A percentile compares a stretch with the other conserved stretches of the same genome.
Conservation (phyloP, 805 yeast genomes). For the Candida maris region DNA sequence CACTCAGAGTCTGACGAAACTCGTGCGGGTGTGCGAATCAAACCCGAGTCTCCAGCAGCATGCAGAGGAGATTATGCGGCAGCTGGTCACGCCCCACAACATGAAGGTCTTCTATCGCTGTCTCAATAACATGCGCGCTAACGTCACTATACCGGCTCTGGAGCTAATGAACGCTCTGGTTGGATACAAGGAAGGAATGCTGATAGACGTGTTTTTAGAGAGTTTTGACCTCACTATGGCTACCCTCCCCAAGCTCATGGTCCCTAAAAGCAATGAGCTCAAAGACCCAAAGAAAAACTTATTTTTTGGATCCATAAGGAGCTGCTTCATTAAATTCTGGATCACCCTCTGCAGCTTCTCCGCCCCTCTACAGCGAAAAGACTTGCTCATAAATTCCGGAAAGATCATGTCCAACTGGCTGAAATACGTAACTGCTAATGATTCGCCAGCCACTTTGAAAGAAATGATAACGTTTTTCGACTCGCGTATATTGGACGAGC, state of each 20-base stretch:
- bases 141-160: constrained; percentile 59
- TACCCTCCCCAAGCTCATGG: constrained; percentile 56
- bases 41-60: constrained; percentile 17
- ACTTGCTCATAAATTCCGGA: constrained; percentile 51
- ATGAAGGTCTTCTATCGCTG: constrained; percentile 66
- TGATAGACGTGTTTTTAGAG: constrained; percentile 56
- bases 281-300: constrained; percentile 35
- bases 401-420: constrained; percentile 65
- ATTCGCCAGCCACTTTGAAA: constrained; percentile 41
- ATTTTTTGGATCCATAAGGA: constrained; percentile 48
- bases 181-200: constrained; percentile 43
- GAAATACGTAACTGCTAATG: constrained; percentile 55
- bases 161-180: constrained; percentile 52
- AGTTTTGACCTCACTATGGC: constrained; percentile 65
- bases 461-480: constrained; percentile 47
- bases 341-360: constrained; percentile 46
- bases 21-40: constrained; percentile 27
- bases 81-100: constrained; percentile 51
- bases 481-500: constrained; percentile 52
- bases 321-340: constrained; percentile 60
- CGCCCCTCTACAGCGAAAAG: constrained; percentile 58
- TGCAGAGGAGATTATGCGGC: constrained; percentile 42
- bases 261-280: constrained; percentile 48
- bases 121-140: constrained; percentile 53
- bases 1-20: constrained; percentile 39